Evolutionary conservation across 805 yeast species (phyloP).

Genomic region (Starmerella davenportii): DNA sequence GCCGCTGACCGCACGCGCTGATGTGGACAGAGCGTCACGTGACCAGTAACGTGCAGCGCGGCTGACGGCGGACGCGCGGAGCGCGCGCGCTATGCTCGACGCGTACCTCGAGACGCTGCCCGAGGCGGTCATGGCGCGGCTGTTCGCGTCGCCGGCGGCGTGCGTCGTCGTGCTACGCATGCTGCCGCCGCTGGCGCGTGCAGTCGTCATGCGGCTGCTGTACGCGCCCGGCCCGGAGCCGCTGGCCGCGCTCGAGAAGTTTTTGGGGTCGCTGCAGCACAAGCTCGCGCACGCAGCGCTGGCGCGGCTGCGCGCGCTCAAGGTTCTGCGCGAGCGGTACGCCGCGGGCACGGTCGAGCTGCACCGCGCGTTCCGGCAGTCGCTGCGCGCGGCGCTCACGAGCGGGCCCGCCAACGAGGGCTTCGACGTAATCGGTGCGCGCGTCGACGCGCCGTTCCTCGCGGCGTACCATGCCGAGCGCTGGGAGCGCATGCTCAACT

Average conservation of each 20-base stretch:
- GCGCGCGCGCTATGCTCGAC: too few relatives aligned
- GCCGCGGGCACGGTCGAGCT: conserved; percentile 32
- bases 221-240: conserved; percentile 62
- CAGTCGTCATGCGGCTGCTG: conserved; percentile 70
- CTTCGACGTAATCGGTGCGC: conserved; percentile 51
- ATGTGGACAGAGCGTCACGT: too few relatives aligned
- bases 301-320: conserved; percentile 56
- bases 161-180: conserved; percentile 83
- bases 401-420: conserved; percentile 53
- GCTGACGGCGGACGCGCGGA: too few relatives aligned
- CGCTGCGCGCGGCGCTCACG: conserved; percentile 66
- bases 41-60: too few relatives aligned
- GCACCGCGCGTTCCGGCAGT: conserved; percentile 55
- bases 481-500: conserved; percentile 92
- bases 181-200: conserved; percentile 76
- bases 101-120: conserved; percentile 84
- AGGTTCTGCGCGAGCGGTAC: conserved; percentile 45
- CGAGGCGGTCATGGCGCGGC: conserved; percentile 60
- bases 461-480: conserved; percentile 66
- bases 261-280: conserved; percentile 49
- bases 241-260: conserved; percentile 46
- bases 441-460: conserved; percentile 30
- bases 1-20: too few relatives aligned
- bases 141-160: conserved; percentile 81
- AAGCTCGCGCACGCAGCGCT: conserved; percentile 52